A percentile compares a stretch with the other conserved stretches of the same genome.
Conservation (phyloP, 768 basidiomycete genomes). For the Lactifluus volemus region DNA sequence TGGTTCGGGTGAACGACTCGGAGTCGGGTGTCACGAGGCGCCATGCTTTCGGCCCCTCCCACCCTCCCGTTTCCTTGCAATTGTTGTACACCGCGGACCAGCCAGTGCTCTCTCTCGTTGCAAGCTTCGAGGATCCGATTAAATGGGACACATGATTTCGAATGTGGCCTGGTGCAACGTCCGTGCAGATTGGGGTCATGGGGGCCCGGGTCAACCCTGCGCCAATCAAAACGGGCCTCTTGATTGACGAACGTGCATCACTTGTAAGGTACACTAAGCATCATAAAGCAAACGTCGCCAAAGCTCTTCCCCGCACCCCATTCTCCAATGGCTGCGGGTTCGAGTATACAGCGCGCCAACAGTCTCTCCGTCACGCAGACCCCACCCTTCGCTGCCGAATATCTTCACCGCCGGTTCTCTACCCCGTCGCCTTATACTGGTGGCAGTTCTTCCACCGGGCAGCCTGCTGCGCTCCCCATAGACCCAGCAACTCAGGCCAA, state of each 20-base stretch:
- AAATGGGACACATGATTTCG: slow-evolving; percentile 11
- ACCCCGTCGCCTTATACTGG: neutral
- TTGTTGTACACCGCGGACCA: too few relatives aligned
- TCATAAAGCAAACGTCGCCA: neutral
- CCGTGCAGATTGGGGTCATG: too few relatives aligned
- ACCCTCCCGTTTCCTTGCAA: neutral
- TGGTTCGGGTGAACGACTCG: too few relatives aligned
- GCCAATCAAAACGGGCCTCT: slow-evolving; percentile 49
- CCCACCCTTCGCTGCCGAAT: neutral
- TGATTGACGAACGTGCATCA: neutral
- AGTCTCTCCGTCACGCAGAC: neutral
- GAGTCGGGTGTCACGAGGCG: too few relatives aligned
- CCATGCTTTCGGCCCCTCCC: neutral
- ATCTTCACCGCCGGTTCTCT: slow-evolving; percentile 9
- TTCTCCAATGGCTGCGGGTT: neutral
- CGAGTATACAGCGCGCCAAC: neutral
- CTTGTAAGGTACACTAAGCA: too few relatives aligned
- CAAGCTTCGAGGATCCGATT: neutral
- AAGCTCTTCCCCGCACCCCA: neutral
- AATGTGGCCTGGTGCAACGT: neutral
- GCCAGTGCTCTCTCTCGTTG: neutral
- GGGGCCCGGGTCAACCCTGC: slow-evolving; percentile 11
- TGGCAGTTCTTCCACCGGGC: neutral
- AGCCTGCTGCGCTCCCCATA: neutral
- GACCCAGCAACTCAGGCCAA: neutral